Conservation (phyloP, 441 rosid genomes). For the Omphalea diandra region DNA sequence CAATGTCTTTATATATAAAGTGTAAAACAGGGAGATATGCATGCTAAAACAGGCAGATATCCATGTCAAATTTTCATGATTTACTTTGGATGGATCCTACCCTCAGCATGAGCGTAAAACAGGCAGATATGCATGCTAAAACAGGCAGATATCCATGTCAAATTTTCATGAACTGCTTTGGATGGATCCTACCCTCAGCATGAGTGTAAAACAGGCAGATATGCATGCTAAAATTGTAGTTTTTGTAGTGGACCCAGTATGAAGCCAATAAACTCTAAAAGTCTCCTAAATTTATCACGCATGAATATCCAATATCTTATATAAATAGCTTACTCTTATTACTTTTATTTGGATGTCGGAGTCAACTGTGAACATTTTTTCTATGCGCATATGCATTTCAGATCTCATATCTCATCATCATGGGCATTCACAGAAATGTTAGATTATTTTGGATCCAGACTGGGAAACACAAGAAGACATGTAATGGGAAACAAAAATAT, state of each 20-base stretch:
- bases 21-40: too few species aligned
- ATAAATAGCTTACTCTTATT: neutral
- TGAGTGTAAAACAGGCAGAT: neutral
- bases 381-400: neutral
- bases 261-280: neutral
- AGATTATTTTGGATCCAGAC: neutral
- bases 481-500: neutral
- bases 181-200: neutral
- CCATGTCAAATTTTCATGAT: neutral
- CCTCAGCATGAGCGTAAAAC: too few species aligned
- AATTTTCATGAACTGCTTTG: neutral
- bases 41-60: too few species aligned
- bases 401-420: neutral
- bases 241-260: neutral
- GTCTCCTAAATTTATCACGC: neutral
- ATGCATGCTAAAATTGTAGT: neutral
- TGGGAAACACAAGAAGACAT: neutral
- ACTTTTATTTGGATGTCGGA: neutral
- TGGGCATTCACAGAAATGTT: neutral
- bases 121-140: neutral
- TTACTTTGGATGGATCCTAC: neutral
- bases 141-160: too few species aligned
- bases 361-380: neutral
- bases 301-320: neutral
- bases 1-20: too few species aligned